A percentile compares a stretch with the other conserved stretches of the same genome.
phyloP scores from a whole-genome alignment of 169 alveolate species.

The Plasmodium adleri region DNA sequence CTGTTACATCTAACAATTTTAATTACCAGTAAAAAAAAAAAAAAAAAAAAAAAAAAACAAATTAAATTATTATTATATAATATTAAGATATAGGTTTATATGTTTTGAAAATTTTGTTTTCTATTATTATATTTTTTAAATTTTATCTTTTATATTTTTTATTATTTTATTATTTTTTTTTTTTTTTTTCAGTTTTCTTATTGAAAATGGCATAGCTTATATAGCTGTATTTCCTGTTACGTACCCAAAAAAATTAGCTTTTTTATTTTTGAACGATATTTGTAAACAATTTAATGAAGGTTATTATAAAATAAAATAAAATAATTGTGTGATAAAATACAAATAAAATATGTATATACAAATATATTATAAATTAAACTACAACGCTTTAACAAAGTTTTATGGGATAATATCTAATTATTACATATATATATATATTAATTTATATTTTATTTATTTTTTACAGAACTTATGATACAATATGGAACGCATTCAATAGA shows the following conservation, averaged over 20 bases:
- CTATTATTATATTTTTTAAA: background rate
- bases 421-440: background rate
- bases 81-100: background rate
- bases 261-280: slow-evolving; percentile 82
- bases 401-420: background rate
- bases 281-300: slow-evolving; percentile 83
- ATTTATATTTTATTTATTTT: background rate
- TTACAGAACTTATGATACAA: slow-evolving; percentile 77
- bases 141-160: too few relatives aligned
- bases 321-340: too few relatives aligned
- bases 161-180: background rate
- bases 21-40: slow-evolving; percentile 73
- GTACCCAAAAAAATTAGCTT: slow-evolving; percentile 84
- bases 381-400: too few relatives aligned
- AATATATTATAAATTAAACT: too few relatives aligned
- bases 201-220: slow-evolving; percentile 85
- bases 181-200: slow-evolving; percentile 78
- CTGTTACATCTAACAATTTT: slow-evolving; percentile 66
- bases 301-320: background rate
- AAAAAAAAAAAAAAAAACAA: slow-evolving; percentile 4
- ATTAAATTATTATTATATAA: background rate
- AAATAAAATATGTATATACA: too few relatives aligned
- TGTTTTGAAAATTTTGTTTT: background rate
- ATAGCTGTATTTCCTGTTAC: slow-evolving; percentile 79
- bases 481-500: slow-evolving; percentile 77